phyloP scores from a whole-genome alignment of 345 rosid species.

The Brassica nigra region DNA sequence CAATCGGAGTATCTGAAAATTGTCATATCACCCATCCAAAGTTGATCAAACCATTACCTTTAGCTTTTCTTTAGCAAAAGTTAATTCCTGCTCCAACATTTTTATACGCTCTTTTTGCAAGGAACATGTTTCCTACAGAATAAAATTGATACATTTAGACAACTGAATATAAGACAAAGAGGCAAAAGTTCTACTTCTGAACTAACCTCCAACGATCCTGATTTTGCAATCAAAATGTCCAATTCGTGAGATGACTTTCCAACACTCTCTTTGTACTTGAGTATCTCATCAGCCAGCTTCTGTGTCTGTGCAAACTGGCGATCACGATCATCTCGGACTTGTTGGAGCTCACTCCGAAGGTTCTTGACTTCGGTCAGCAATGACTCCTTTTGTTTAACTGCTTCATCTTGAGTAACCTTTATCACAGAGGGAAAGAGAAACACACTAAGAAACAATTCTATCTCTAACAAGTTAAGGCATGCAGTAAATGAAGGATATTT shows the following conservation, averaged over 20 bases:
- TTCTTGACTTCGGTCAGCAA: constrained; percentile 51
- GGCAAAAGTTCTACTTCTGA: background rate
- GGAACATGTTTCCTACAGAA: constrained; percentile 74
- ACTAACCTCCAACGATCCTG: constrained; percentile 77
- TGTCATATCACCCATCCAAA: background rate
- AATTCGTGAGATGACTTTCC: background rate
- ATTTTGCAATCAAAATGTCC: constrained; percentile 10
- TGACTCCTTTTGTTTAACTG: constrained; percentile 64
- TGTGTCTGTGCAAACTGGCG: background rate
- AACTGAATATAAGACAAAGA: constrained; percentile 1
- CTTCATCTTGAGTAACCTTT: constrained; percentile 64
- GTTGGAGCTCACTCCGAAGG: constrained; percentile 3
- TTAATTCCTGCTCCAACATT: constrained; percentile 67
- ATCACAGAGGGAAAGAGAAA: background rate
- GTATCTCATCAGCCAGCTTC: constrained; percentile 1
- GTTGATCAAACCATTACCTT: background rate
- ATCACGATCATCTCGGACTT: constrained; percentile 1
- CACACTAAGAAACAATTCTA: background rate
- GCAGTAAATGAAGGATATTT: constrained; percentile 28
- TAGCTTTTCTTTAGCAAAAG: constrained; percentile 68
- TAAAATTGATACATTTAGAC: constrained; percentile 4
- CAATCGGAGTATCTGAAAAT: background rate
- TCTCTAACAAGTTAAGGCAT: background rate
- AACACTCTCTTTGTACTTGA: background rate
- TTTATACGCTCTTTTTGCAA: constrained; percentile 72